Base-by-base conservation (phyloP, 2,329 filamentous ascomycete genomes). In the Colletotrichum liriopes region DNA sequence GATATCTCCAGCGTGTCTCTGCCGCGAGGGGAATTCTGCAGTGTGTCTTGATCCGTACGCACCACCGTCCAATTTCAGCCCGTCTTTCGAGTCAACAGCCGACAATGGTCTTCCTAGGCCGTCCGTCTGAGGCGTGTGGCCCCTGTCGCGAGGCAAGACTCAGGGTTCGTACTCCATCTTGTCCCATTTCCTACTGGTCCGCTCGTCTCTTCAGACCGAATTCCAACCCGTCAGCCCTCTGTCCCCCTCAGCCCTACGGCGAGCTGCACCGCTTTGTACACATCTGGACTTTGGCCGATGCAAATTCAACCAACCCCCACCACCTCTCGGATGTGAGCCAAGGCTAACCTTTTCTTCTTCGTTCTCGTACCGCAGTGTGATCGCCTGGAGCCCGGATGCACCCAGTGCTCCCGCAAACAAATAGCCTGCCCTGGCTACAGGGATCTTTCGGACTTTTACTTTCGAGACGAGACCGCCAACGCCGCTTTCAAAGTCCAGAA, bases 91-190 rank as follows among this genome's bases (percentile, higher is more conserved):
- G 7, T 29, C 18, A 63, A 23, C 29, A 51, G 16, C 43, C 37
- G 20, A 65, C 20, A 79, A 77, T 79, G 76, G 77, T 82, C 12
- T 79, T 79, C 43, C 77, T 76, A 37, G 78, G 78, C 41, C 75
- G 74, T 18, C 78, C 77, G 8, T 79, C 78, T 35, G 77, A 77
- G 2, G 78, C 78, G 4, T 79, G 78, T 51, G 74, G 75, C 54
- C 70, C 76, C 43, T 79, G 78, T 72, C 77, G 78, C 5, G 72
- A 74, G 23, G 72, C 68, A 67, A 74, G 78, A 68, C 71, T 76
- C 26, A 77, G 75, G 75, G 77, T 78, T 62, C 72, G 77, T 65
- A 37, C 51, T 41, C 58, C 67, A 67, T 60, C 47, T 29, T 65
- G 56, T 56, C 59, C 23, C 51, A n/a, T 54, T 35, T 55, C 52